These are phyloP conservation scores for Elongisporangium prolatum DNA, from an alignment of 352 stramenopile species.

Conservation along the genomic window DNA sequence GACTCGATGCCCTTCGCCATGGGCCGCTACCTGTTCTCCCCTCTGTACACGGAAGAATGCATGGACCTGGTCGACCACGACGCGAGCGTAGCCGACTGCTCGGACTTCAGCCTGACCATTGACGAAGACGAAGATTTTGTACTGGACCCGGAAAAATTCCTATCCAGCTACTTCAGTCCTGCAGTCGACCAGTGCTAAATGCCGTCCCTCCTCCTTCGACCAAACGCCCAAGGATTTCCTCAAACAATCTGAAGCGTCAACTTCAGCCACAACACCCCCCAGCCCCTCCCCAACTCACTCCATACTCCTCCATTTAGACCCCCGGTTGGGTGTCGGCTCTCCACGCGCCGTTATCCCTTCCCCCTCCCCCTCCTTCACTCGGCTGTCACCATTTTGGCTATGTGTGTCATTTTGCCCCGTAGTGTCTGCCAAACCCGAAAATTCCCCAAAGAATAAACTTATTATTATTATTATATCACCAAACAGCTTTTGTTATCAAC, in stretches of 20 bases:
- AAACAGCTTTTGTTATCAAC: background rate
- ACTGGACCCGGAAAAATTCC: slow-evolving; percentile 82
- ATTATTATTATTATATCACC: slow-evolving; percentile 31
- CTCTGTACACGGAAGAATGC: slow-evolving; percentile 20
- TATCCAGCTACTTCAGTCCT: slow-evolving; percentile 79
- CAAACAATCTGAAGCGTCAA: background rate
- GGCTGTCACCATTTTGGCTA: background rate
- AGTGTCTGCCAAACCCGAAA: slow-evolving; percentile 1
- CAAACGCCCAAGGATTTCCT: background rate
- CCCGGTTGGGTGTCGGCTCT: background rate
- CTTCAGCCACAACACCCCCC: background rate
- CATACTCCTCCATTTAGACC: background rate
- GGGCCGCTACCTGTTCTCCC: slow-evolving; percentile 19
- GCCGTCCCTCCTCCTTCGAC: background rate
- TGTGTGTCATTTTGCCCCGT: slow-evolving; percentile 12
- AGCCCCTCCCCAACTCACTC: background rate
- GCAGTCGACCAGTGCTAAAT: slow-evolving; percentile 19
- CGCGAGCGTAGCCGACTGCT: slow-evolving; percentile 17
- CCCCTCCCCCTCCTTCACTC: background rate
- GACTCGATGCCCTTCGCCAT: slow-evolving; percentile 13
- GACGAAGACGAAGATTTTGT: slow-evolving; percentile 82
- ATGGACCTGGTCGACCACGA: slow-evolving; percentile 15
- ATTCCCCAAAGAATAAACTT: slow-evolving; percentile 12
- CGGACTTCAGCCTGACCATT: slow-evolving; percentile 23
- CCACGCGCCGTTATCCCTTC: background rate